Base-by-base conservation (phyloP, 2,329 filamentous ascomycete species). In the Pezicula rhizophila region DNA sequence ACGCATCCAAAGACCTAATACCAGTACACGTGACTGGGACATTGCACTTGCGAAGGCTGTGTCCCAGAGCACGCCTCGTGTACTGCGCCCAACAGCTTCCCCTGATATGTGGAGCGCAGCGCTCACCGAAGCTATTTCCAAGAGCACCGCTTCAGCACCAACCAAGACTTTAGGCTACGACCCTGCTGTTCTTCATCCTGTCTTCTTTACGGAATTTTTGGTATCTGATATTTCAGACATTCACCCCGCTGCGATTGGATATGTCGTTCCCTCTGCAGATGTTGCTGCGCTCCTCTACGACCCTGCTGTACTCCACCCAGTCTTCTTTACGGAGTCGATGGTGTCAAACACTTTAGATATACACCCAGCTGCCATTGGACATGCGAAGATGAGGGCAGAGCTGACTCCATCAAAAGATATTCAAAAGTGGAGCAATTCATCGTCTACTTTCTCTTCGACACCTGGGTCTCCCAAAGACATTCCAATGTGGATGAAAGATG, bases 241-340 rank as follows among this genome's bases (percentile, higher is more conserved):
- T 28, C 57, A 58, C 37, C 56, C 56, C 11, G 56, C 57, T 41
- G 56, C 56, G 2, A 49, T 55, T 23, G 56, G 56, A 15, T 31
- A 52, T 39, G 33, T 48, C 14, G 11, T 38, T 18, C 37, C 25
- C 3, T 15, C 35, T 10, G 35, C 35, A 15, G 35, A 38, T 15
- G 23, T 15, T 18, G 15, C 23, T 12, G 12, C n/a, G 4, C 15
- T 23, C 7, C 8, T 33, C 7, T 57, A 57, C 15, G 52, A 57
- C 34, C 15, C 45, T 17, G 41, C 55, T 14, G 35, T 55, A 3
- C 42, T 49, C 11, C 55, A 57, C 31, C 53, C 55, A 1, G 55
- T 57, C 7, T 55, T 55, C 28, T 55, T 57, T 34, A 52, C 53
- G 1, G 33, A 54, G 25, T 37, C 14, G 5, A 31, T 54, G 2